Percentiles rank a stretch among this genome's conserved stretches.
Evolutionary conservation across 164 flowering plant species (phyloP).

Genomic region (Vitis labrusca): DNA sequence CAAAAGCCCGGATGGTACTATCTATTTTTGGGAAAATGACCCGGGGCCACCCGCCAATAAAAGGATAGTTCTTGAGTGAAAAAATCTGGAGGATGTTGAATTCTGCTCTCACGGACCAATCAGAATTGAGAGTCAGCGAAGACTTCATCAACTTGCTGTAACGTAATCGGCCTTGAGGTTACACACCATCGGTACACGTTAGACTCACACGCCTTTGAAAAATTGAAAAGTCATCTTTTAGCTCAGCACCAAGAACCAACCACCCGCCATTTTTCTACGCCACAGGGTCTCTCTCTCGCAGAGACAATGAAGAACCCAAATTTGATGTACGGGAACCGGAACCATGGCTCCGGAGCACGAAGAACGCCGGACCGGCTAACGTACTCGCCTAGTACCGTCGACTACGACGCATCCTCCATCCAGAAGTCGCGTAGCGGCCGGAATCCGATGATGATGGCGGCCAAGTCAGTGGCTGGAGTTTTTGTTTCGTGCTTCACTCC

Average conservation of each 20-base stretch:
- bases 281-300: constrained; percentile 7
- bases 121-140: too few relatives aligned
- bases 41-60: too few relatives aligned
- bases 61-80: too few relatives aligned
- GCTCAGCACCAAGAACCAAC: constrained; percentile 1
- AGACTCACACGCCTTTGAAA: constrained; percentile 2
- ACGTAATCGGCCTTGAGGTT: too few relatives aligned
- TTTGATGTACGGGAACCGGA: constrained; percentile 20
- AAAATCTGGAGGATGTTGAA: too few relatives aligned
- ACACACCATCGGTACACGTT: constrained; percentile 9
- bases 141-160: too few relatives aligned
- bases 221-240: constrained; percentile 16
- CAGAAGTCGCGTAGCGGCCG: constrained; percentile 12
- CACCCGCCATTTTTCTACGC: constrained; percentile 16
- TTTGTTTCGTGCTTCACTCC: constrained; percentile 61
- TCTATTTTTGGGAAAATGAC: too few relatives aligned
- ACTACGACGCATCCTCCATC: constrained; percentile 16
- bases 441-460: constrained; percentile 41
- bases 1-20: too few relatives aligned
- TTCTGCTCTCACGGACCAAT: too few relatives aligned
- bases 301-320: constrained; percentile 18
- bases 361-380: constrained; percentile 26
- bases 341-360: constrained; percentile 18
- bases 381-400: constrained; percentile 22
- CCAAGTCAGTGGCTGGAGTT: constrained; percentile 46